These are phyloP conservation scores for Helianthus annuus DNA, from an alignment of 129 eudicot genomes.

Conservation along the genomic window DNA sequence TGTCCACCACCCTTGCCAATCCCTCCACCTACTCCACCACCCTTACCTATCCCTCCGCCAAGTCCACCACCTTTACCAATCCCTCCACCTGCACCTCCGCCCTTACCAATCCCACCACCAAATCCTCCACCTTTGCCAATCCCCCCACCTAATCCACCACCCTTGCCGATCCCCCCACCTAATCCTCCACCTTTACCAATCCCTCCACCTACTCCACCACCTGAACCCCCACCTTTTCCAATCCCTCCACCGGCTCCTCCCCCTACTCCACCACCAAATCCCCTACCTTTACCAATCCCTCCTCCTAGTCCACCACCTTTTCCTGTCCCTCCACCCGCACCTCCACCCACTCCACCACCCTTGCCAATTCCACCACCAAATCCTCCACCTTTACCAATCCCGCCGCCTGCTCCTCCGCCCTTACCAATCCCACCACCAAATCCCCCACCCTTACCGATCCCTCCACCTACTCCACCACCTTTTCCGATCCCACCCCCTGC, in stretches of 20 bases:
- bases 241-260: constrained; percentile 14
- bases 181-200: background rate
- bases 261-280: constrained; percentile 25
- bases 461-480: constrained; percentile 23
- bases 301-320: constrained; percentile 31
- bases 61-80: constrained; percentile 20
- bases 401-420: constrained; percentile 34
- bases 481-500: background rate
- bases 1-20: constrained; percentile 21
- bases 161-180: background rate
- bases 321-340: constrained; percentile 19
- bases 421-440: background rate
- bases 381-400: constrained; percentile 26
- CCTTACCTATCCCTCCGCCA: background rate
- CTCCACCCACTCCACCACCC: constrained; percentile 25
- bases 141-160: background rate
- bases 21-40: constrained; percentile 22
- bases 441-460: background rate
- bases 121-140: constrained; percentile 17
- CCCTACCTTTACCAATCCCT: constrained; percentile 20
- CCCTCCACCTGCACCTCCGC: constrained; percentile 31
- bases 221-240: background rate
- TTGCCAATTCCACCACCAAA: constrained; percentile 23
- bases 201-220: constrained; percentile 14
- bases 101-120: constrained; percentile 27